Evolutionary conservation across 805 yeast species (phyloP), one percentile per base, ranked within the genome.

Genomic region (Saitoella complicata): DNA sequence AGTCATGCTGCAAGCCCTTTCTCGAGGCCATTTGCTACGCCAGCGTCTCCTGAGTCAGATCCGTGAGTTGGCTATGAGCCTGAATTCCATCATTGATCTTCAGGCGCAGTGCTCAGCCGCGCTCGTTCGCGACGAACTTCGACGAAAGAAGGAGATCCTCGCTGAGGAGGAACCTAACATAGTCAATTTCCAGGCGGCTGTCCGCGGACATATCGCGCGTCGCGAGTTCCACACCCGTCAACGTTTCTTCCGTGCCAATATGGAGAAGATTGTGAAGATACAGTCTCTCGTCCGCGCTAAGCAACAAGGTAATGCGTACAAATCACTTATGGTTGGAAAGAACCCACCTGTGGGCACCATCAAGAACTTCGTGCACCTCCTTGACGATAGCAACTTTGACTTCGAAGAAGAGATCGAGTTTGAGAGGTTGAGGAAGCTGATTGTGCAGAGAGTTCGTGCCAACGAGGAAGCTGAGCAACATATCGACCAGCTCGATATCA

Each of bases 321-420:
- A 71, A 47, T 73, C 82, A 2, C 65, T 91, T 46, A 73, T 83
- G 41, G 31, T 13, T 7, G 76, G 73, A 58, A 72, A 70, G 36
- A 78, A 81, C 54, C 96, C 97, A 0, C 81, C 93, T 0, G 62
- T 91, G 41, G 63, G 77, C 32, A 81, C 84, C 0, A 78, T 91
- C 29, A 72, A 76, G 53, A 77, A 75, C 46, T 91, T 86, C 61
- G 81, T 87, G 2, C 73, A 75, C 52, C 61, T 91, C 38, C 62
- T 91, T 39, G 78, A 80, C 46, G 85, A 78, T 50, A 76, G 73
- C 48, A 83, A 79, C 44, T 66, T 69, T 9, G 94, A 84, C 54
- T 78, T 78, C 56, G 81, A 76, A 43, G 79, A 80, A 48, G 94
- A 85, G 52, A 67, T 80, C 49, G 73, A 70, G 45, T 62, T 86